A percentile compares a stretch with the other conserved stretches of the same genome.
Conservation (phyloP, 768 basidiomycete species). For the Tricholoma matsutake region DNA sequence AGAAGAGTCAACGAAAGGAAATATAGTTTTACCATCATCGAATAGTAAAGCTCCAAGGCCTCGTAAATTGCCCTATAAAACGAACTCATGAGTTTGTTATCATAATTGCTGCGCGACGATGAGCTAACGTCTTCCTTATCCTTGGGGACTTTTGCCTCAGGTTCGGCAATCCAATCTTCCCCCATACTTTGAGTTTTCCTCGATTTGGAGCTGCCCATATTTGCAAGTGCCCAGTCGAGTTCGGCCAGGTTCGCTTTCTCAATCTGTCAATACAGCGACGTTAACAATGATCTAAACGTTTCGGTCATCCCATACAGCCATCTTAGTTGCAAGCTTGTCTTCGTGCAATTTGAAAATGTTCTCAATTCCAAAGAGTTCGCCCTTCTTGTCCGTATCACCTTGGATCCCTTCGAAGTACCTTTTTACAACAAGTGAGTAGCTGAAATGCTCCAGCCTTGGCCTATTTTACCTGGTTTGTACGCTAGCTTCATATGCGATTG, state of each 20-base stretch:
- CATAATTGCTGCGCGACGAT: not conserved
- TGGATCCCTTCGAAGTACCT: constrained; percentile 81
- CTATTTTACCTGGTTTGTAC: constrained; percentile 65
- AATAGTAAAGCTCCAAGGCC: constrained; percentile 68
- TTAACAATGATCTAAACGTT: not conserved
- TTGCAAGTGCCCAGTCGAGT: constrained; percentile 77
- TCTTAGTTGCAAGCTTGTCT: constrained; percentile 65
- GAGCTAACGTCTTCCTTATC: constrained; percentile 39
- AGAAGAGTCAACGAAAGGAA: not conserved
- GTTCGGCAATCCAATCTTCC: constrained; percentile 40
- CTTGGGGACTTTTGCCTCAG: constrained; percentile 37
- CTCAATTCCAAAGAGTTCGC: constrained; percentile 81
- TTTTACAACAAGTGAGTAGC: constrained; percentile 18
- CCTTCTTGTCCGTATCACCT: constrained; percentile 68
- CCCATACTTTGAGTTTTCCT: constrained; percentile 29
- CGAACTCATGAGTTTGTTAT: not conserved
- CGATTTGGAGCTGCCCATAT: constrained; percentile 47
- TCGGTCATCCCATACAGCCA: constrained; percentile 46
- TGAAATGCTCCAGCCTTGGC: not conserved
- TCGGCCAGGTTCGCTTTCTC: constrained; percentile 72
- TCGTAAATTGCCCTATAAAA: constrained; percentile 46
- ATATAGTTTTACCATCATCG: constrained; percentile 52
- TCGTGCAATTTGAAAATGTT: constrained; percentile 85
- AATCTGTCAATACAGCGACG: constrained; percentile 46
- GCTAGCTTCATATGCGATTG: constrained; percentile 83